A percentile compares a stretch with the other conserved stretches of the same genome.
Conservation (phyloP, 805 yeast species). For the Metschnikowia anglica region DNA sequence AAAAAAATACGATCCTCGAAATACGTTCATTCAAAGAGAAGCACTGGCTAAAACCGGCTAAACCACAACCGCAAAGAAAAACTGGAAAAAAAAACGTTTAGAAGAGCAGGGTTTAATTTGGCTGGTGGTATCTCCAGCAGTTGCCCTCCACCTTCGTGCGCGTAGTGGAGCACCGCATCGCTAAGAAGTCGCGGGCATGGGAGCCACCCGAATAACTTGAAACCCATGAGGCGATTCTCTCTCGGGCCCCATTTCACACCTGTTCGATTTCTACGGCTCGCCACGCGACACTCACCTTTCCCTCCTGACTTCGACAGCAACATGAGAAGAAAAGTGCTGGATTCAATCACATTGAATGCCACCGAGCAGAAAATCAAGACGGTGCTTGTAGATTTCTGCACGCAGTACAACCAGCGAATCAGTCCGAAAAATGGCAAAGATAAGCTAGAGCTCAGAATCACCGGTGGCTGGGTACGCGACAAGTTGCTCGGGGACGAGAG, state of each 20-base stretch:
- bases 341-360: slow-evolving; percentile 33
- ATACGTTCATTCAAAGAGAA: too few species aligned
- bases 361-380: slow-evolving; percentile 43
- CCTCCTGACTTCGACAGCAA: not conserved
- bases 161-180: too few species aligned
- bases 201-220: not conserved
- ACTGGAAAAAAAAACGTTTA: too few species aligned
- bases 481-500: slow-evolving; percentile 77
- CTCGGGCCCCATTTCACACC: not conserved
- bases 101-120: too few species aligned
- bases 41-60: too few species aligned
- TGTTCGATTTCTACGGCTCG: not conserved
- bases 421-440: slow-evolving; percentile 9
- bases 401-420: slow-evolving; percentile 28
- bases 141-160: too few species aligned
- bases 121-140: too few species aligned
- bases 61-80: too few species aligned
- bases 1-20: too few species aligned
- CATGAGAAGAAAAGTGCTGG: slow-evolving; percentile 6
- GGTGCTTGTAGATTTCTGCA: slow-evolving; percentile 43
- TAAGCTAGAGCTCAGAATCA: slow-evolving; percentile 65
- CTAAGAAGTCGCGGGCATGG: too few species aligned
- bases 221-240: not conserved
- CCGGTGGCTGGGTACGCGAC: slow-evolving; percentile 99
- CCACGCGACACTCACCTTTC: not conserved